A percentile compares a stretch with the other conserved stretches of the same genome.
phyloP scores from a whole-genome alignment of 1,284 basidiomycete species.

The Ustilago hordei region DNA sequence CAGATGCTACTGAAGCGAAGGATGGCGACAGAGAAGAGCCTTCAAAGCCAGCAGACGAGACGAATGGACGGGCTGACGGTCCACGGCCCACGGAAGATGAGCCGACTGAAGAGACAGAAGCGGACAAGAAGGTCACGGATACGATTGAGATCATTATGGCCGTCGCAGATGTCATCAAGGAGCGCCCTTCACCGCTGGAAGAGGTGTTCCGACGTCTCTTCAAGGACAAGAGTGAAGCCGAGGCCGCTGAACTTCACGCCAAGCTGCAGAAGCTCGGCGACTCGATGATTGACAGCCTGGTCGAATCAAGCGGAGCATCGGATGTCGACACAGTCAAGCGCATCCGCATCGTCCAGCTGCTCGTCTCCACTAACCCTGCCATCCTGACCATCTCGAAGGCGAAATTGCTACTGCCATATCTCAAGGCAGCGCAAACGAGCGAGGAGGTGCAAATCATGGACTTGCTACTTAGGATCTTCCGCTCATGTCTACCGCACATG shows the following conservation, averaged over 20 bases:
- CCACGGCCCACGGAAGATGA: conserved; percentile 9
- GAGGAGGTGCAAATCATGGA: conserved; percentile 78
- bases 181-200: conserved; percentile 84
- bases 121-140: conserved; percentile 69
- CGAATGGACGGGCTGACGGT: not conserved
- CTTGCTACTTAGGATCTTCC: conserved; percentile 80
- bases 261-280: conserved; percentile 83
- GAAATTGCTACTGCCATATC: conserved; percentile 83
- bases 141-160: conserved; percentile 82
- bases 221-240: conserved; percentile 51
- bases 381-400: conserved; percentile 84
- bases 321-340: conserved; percentile 50
- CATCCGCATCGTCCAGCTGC: conserved; percentile 83
- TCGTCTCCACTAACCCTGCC: conserved; percentile 82
- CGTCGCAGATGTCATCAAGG: conserved; percentile 82
- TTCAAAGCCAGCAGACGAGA: conserved; percentile 1
- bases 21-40: not conserved
- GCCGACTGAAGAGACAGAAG: conserved; percentile 21
- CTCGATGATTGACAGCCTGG: conserved; percentile 83
- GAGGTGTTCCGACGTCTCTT: conserved; percentile 77
- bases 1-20: conserved; percentile 6
- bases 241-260: conserved; percentile 72
- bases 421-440: conserved; percentile 81
- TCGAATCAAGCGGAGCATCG: conserved; percentile 82
- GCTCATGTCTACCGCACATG: conserved; percentile 84